Evolutionary conservation across 495 filamentous ascomycete genomes (phyloP), one percentile per base, ranked within the genome.

Genomic region (Trichoderma erinaceum): DNA sequence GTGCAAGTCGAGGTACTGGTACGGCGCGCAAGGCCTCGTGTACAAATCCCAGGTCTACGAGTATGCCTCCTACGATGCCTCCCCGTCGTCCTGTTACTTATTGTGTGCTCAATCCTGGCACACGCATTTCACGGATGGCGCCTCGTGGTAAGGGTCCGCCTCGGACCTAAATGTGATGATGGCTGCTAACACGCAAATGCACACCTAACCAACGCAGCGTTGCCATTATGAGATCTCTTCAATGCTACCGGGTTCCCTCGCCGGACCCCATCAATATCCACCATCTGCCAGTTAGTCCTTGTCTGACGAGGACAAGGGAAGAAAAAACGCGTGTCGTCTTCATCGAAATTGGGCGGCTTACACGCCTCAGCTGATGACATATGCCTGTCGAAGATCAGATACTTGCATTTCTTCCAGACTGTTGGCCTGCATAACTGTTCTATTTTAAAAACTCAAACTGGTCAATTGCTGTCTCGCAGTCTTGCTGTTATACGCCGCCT

Each of bases 211-310:
- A 52, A 21, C 48, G 21, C 21, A 16, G 48, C 21, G 48, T 18
- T 52, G 48, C 48, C n/a, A 52, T 52, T 52, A n/a, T n/a, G 48
- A 52, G 48, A 52, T 52, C 48, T 52, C 48, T 52, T 52, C 48
- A 52, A 52, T 52, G 48, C 48, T n/a, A 52, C 15, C 48, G 16
- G 48, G 48, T 5, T n/a, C 48, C 48, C 48, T 52, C n/a, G 18
- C 48, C 21, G 48, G 2, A 4, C 48, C 43, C 48, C n/a, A 52
- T 4, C 48, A 52, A 52, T 52, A 52, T 23, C 48, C 48, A 52
- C 48, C n/a, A 52, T 23, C 48, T 52, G 48, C n/a, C 48, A 18
- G 21, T 52, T 18, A 18, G 48, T 52, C 48, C 18, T 52, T n/a
- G 48, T n/a, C 18, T 52, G 18, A n/a, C 0, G 48, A 10, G 48